Conservation (phyloP, 768 basidiomycete genomes). For the Calocybe gangraenosa region DNA sequence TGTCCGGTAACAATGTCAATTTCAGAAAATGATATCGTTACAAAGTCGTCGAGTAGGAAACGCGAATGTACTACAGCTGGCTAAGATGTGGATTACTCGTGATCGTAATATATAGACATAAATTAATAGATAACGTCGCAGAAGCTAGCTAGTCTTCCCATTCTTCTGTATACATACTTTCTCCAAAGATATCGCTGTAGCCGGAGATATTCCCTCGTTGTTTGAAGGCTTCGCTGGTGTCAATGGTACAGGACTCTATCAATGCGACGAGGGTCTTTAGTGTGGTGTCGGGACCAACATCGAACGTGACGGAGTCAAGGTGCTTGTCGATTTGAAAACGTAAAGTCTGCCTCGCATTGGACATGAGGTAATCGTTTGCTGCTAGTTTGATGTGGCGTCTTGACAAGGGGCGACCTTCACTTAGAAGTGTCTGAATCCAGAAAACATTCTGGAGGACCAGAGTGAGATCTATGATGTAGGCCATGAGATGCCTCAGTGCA, state of each 20-base stretch:
- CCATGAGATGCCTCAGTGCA: slow-evolving; percentile 16
- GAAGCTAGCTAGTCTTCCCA: neutral
- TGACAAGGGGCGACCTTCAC: slow-evolving; percentile 4
- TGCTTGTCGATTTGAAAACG: slow-evolving; percentile 12
- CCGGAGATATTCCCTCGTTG: slow-evolving; percentile 1
- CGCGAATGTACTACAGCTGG: neutral
- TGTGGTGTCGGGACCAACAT: slow-evolving; percentile 11
- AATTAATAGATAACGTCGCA: neutral
- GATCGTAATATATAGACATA: no score
- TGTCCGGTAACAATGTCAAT: no score
- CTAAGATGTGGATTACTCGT: neutral
- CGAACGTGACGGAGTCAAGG: slow-evolving; percentile 1
- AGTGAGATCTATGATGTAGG: slow-evolving; percentile 18
- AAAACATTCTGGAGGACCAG: slow-evolving; percentile 19
- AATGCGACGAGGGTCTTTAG: slow-evolving; percentile 8
- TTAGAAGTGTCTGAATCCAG: slow-evolving; percentile 8
- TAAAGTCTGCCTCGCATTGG: slow-evolving; percentile 9
- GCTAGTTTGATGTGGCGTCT: slow-evolving; percentile 13
- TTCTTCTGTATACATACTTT: neutral
- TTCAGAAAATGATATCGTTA: no score
- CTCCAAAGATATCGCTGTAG: slow-evolving; percentile 1
- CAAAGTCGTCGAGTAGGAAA: no score
- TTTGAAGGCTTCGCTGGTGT: slow-evolving; percentile 9
- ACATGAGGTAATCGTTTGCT: slow-evolving; percentile 6
- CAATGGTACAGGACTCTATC: slow-evolving; percentile 6